These are phyloP conservation scores for Xylaria curta DNA, from an alignment of 495 filamentous ascomycete species.

Conservation along the genomic window DNA sequence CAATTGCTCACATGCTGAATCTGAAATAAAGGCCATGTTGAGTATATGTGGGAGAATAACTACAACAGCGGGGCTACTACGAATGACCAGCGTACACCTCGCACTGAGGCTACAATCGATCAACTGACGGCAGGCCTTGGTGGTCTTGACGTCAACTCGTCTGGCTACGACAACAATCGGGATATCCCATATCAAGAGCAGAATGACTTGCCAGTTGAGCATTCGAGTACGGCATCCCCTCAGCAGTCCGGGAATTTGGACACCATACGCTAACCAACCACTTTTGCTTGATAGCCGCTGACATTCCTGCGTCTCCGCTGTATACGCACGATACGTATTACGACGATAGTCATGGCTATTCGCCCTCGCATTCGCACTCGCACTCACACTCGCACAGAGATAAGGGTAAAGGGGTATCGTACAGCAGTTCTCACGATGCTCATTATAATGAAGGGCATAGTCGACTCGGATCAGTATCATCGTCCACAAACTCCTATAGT, in stretches of 20 bases:
- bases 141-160: constrained; percentile 28
- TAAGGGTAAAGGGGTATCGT: constrained; percentile 37
- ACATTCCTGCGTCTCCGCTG: constrained; percentile 2
- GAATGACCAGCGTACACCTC: constrained; percentile 32
- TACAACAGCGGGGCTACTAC: background rate
- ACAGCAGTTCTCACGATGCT: constrained; percentile 19
- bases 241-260: background rate
- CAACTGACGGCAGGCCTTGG: constrained; percentile 31
- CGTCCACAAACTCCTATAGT: constrained; percentile 21
- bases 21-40: constrained; percentile 31
- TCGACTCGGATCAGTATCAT: background rate
- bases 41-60: constrained; percentile 29
- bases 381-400: constrained; percentile 25
- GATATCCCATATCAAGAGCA: constrained; percentile 29
- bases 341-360: constrained; percentile 29
- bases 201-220: constrained; percentile 23
- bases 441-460: constrained; percentile 23
- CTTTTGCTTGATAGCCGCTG: background rate
- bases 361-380: constrained; percentile 28
- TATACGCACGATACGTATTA: constrained; percentile 36
- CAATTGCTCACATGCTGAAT: constrained; percentile 31
- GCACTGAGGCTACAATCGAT: constrained; percentile 35
- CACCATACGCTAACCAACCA: background rate
- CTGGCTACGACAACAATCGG: constrained; percentile 29
- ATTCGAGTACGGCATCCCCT: constrained; percentile 21